phyloP scores from a whole-genome alignment of 306 rosid genomes.

The Cucurbita moschata region DNA sequence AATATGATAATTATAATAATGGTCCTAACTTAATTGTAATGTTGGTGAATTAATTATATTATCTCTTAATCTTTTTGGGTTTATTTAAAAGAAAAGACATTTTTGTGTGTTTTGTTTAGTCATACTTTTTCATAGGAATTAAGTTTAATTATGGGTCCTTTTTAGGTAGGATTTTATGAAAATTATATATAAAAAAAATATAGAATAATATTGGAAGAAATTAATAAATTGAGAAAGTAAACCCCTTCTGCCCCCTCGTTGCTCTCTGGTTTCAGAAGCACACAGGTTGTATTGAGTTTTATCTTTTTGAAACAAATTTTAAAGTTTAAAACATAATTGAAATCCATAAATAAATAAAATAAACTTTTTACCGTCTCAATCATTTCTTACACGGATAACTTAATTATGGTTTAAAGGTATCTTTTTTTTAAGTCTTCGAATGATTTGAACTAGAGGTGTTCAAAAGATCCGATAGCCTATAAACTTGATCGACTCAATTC shows the following conservation, averaged over 20 bases:
- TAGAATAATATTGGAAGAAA: not conserved
- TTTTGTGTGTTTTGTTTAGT: not conserved
- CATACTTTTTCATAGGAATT: not conserved
- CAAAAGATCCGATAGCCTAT: no score
- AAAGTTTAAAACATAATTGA: no score
- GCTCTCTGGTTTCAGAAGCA: not conserved
- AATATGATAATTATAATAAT: not conserved
- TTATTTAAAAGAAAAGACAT: not conserved
- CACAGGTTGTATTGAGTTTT: not conserved
- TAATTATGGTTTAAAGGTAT: no score
- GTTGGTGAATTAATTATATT: slow-evolving; percentile 1
- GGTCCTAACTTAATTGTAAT: not conserved
- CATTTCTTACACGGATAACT: no score
- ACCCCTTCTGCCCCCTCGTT: not conserved
- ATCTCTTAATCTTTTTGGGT: not conserved
- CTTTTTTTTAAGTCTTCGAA: no score
- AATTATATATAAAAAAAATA: no score
- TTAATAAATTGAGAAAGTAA: not conserved
- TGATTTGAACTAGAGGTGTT: no score
- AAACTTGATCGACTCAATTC: no score
- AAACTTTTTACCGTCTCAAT: no score
- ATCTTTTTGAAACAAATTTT: no score
- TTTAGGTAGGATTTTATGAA: not conserved
- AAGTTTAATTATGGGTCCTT: not conserved
- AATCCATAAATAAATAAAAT: no score